Base-by-base conservation (phyloP, 768 basidiomycete genomes). In the Tricholoma sp. region DNA sequence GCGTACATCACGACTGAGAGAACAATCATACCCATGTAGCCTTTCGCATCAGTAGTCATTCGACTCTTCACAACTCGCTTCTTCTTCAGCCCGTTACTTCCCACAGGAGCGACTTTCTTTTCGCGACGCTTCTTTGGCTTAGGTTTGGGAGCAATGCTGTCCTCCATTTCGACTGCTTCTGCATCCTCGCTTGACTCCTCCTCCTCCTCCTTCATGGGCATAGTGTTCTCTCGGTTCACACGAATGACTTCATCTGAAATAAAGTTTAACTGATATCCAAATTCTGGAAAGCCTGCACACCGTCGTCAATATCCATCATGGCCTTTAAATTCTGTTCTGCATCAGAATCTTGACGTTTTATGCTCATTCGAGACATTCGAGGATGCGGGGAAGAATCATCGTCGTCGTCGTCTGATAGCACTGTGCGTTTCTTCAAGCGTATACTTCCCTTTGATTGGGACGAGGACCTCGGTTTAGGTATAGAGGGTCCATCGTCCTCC, bases 291-390 rank as follows among this genome's bases (percentile, higher is more conserved):
- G 53, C 32, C 24, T 13, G 24, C 73, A 13, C 58, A 86, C 89
- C 82, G 62, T 90, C 89, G 55, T 89, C 88, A 53, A 89, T 78
- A 51, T 91, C 88, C 88, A 89, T 89, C 75, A 89, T 79, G 9
- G 80, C 85, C 42, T 73, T 74, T 10, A 74, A 71, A 9, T 80
- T 80, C 13, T 75, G 72, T 56, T 83, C 80, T 8, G 74, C 74
- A 28, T 75, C 73, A 2, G 68, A 67, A 61, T 75, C 76, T 33
- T 61, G 59, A 33, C 60, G 58, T 50, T 61, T 61, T 62, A 70
- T 55, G 54, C 57, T 68, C 68, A 52, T 58, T 56, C 65, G 68
- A 72, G 45, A 71, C 62, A 63, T 75, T 76, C 51, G 73, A 42
- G 44, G 68, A 41, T 64, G 70, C 61, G 68, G 59, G 34, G 67